Evolutionary conservation across 148 eudicot genomes (phyloP).

Genomic region (Rhododendron williamsianum): DNA sequence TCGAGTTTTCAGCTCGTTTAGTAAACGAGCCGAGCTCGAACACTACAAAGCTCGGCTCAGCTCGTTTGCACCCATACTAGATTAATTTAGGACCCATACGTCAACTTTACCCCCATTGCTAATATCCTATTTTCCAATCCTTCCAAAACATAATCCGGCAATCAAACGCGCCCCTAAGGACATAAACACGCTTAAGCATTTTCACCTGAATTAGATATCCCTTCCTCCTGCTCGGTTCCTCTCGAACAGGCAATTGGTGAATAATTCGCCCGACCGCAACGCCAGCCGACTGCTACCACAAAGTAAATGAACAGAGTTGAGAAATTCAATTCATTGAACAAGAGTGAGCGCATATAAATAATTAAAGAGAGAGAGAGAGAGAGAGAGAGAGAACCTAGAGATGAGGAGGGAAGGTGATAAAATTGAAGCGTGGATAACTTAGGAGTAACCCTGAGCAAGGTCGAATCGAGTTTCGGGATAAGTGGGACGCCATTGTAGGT

Average conservation of each 20-base stretch:
- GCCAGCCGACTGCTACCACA: slow-evolving; percentile 29
- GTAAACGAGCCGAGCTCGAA: neutral
- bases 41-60: neutral
- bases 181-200: neutral
- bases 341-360: neutral
- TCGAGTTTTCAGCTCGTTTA: no score
- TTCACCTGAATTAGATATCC: slow-evolving; percentile 45
- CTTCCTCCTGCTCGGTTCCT: slow-evolving; percentile 53
- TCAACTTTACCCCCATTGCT: neutral
- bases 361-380: neutral
- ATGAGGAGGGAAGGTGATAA: slow-evolving; percentile 14
- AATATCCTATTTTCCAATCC: neutral
- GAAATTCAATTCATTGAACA: neutral
- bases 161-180: neutral
- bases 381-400: slow-evolving; percentile 23
- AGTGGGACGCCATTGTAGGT: slow-evolving; percentile 28
- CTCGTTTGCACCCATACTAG: neutral
- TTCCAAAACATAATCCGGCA: neutral
- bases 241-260: slow-evolving; percentile 32
- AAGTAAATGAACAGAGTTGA: neutral
- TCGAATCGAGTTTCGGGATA: slow-evolving; percentile 21
- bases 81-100: neutral
- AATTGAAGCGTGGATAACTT: slow-evolving; percentile 18
- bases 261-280: slow-evolving; percentile 12
- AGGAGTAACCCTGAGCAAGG: slow-evolving; percentile 13